Evolutionary conservation across 768 basidiomycete genomes (phyloP), one percentile per base, ranked within the genome.

Genomic region (Leccinum disarticulatum): DNA sequence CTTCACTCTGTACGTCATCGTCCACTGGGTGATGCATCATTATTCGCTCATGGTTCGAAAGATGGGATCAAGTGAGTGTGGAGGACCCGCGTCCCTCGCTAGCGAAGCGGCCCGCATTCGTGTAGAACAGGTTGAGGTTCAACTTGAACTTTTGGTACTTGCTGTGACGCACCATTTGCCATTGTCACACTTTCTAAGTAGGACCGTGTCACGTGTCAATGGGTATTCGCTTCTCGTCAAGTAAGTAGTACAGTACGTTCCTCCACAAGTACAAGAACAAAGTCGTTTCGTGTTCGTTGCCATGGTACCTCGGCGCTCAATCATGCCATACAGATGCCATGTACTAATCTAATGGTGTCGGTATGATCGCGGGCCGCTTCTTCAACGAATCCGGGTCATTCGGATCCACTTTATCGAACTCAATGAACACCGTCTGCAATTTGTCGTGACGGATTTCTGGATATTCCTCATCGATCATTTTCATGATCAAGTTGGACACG

Each of bases 391-490:
- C 22, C 19, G 70, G 68, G 53, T 74, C 48, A 15, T 64, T 53
- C 27, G 54, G 58, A 17, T 64, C 43, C 48, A 72, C 63, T n/a
- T 74, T 61, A 2, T 31, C 87, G 68, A 75, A 93, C 85, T 76
- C 77, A 10, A 82, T 75, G 70, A 92, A 90, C 6, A 83, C 79
- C 51, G 72, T 74, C 61, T 76, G 77, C 63, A 94, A 66, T 46
- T 79, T 84, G 28, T 87, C 86, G 62, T 83, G 81, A 70, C 90
- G 79, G 13, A 93, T 78, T 54, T 91, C 87, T 0, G 92, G 88
- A 70, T 85, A 86, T 36, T 79, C 74, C 52, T 76, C 73, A 30
- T 66, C 65, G 63, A 95, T 87, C 1, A 82, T 79, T 54, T 80
- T 73, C 52, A 87, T 76, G 54, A 95, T 66, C 19, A 75, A 78